phyloP scores from a whole-genome alignment of 2,329 filamentous ascomycete species.

The Penicillium nordicum region DNA sequence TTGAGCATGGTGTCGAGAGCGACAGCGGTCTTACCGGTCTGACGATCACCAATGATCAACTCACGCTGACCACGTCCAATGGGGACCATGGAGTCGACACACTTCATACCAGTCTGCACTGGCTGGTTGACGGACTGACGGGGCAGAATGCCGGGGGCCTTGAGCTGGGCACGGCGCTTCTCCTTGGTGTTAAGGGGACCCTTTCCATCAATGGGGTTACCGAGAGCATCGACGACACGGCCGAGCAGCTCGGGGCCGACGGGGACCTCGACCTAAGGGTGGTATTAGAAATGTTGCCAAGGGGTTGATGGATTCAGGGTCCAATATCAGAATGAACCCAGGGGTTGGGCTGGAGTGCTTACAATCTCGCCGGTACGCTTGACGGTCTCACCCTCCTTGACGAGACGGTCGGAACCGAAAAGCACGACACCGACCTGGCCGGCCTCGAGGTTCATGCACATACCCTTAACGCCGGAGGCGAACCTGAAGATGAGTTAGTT shows the following conservation, averaged over 20 bases:
- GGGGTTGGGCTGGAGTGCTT: constrained; percentile 44
- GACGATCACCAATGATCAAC: constrained; percentile 99
- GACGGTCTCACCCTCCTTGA: constrained; percentile 98
- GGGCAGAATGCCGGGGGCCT: constrained; percentile 97
- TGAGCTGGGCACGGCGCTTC: constrained; percentile 95
- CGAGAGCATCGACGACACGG: constrained; percentile 96
- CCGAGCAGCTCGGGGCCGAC: constrained; percentile 91
- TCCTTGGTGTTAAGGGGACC: constrained; percentile 88
- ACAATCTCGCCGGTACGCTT: constrained; percentile 99
- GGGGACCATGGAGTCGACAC: constrained; percentile 98
- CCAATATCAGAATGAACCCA: constrained; percentile 8
- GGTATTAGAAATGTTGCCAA: constrained; percentile 12
- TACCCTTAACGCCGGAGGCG: constrained; percentile 99
- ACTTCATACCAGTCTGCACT: constrained; percentile 99
- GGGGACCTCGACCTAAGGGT: constrained; percentile 80
- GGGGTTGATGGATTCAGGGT: background rate
- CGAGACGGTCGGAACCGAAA: constrained; percentile 99
- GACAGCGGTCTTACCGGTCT: constrained; percentile 99
- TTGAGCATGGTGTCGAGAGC: constrained; percentile 97
- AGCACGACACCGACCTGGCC: constrained; percentile 99
- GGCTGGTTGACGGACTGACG: constrained; percentile 97
- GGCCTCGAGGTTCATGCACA: constrained; percentile 99
- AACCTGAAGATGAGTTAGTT: constrained; percentile 61
- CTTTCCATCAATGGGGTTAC: constrained; percentile 99
- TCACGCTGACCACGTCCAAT: constrained; percentile 99